Evolutionary conservation across 805 yeast genomes (phyloP).

Genomic region (Zygosaccharomyces rouxii): DNA sequence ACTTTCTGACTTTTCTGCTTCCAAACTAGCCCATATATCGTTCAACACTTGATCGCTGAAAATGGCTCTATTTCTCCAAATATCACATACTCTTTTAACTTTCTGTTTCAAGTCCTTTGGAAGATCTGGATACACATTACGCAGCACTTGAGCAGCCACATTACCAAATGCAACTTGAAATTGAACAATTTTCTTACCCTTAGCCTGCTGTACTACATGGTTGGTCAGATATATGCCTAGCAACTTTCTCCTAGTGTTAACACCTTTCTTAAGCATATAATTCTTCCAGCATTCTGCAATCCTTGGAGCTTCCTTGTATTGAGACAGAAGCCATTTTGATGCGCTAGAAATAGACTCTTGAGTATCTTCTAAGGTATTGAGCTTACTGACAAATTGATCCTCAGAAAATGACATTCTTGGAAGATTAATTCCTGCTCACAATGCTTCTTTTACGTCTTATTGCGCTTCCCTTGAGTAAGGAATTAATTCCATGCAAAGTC

Average conservation of each 20-base stretch:
- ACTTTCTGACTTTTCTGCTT: constrained; percentile 15
- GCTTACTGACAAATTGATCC: constrained; percentile 27
- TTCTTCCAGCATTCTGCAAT: constrained; percentile 28
- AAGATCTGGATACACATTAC: constrained; percentile 35
- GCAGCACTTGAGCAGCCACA: constrained; percentile 35
- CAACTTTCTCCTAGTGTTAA: constrained; percentile 30
- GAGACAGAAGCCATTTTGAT: constrained; percentile 33
- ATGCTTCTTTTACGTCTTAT: neutral
- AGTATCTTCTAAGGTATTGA: constrained; percentile 31
- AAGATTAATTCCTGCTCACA: neutral
- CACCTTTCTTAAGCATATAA: constrained; percentile 23
- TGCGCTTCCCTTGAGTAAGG: constrained; percentile 2
- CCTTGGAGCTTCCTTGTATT: constrained; percentile 24
- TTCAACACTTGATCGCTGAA: constrained; percentile 37
- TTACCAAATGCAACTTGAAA: constrained; percentile 29
- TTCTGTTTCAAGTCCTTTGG: constrained; percentile 46
- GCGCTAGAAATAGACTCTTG: constrained; percentile 34
- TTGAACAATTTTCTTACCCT: constrained; percentile 28
- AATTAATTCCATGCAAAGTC: neutral
- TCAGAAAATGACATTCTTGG: constrained; percentile 26
- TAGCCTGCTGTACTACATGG: constrained; percentile 35
- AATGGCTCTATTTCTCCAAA: constrained; percentile 63
- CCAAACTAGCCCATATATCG: constrained; percentile 27
- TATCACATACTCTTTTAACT: constrained; percentile 52
- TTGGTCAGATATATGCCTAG: constrained; percentile 32